Conservation (phyloP, 345 rosid species). For the Capsella bursapastoris region DNA sequence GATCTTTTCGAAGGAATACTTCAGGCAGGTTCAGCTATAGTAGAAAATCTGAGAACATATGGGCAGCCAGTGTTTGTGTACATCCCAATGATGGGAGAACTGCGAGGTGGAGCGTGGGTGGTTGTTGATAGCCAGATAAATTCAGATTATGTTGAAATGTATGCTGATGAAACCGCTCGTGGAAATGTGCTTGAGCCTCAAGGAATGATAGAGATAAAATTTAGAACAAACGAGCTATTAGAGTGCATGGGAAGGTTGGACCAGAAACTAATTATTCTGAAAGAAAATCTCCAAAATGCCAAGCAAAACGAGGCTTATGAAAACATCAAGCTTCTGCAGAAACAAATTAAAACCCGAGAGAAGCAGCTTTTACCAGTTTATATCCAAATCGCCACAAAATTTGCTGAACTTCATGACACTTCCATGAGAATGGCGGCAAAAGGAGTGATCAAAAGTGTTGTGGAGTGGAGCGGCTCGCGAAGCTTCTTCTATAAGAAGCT, state of each 20-base stretch:
- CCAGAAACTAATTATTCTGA: constrained; percentile 62
- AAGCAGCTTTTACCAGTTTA: constrained; percentile 86
- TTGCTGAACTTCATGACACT: constrained; percentile 94
- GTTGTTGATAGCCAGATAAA: constrained; percentile 94
- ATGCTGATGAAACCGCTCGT: constrained; percentile 92
- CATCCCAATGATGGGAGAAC: constrained; percentile 97
- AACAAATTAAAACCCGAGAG: constrained; percentile 76
- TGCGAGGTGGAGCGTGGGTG: constrained; percentile 99
- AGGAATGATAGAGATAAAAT: constrained; percentile 94
- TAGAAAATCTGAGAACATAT: constrained; percentile 94
- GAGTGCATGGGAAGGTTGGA: constrained; percentile 99
- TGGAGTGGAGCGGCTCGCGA: constrained; percentile 80
- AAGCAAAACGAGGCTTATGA: constrained; percentile 50
- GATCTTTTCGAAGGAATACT: constrained; percentile 99
- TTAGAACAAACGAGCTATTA: constrained; percentile 82
- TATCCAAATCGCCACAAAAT: constrained; percentile 91
- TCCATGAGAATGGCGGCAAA: constrained; percentile 95
- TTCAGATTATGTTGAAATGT: constrained; percentile 93
- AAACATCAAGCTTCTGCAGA: constrained; percentile 57
- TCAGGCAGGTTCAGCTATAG: constrained; percentile 96
- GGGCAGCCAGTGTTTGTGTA: constrained; percentile 94
- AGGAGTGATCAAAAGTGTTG: constrained; percentile 88
- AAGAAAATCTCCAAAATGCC: constrained; percentile 70
- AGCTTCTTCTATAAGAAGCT: constrained; percentile 76
- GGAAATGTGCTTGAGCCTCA: constrained; percentile 99